Base-by-base conservation (phyloP, 2,329 filamentous ascomycete species). In the Colletotrichum sansevieriae region DNA sequence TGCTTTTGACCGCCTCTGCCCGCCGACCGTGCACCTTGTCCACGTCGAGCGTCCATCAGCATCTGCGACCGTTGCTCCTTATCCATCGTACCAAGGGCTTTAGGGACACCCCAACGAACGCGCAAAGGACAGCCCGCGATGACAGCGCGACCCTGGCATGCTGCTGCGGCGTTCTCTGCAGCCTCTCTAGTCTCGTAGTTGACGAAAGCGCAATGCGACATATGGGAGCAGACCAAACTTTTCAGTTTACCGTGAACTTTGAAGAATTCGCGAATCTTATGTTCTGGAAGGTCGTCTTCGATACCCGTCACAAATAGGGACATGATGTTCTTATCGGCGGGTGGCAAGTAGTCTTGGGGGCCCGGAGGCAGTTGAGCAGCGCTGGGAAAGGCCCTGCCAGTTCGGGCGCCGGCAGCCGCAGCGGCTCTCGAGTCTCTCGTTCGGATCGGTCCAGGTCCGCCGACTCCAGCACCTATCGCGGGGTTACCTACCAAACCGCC, bases 131-230 rank as follows among this genome's bases (percentile, higher is more conserved):
- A 98, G 3, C 96, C 96, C 41, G 94, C 91, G 74, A 99, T 93
- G 7, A 98, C 89, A 0, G 94, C 94, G 70, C 92, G 92, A 6
- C 97, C 96, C 78, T 97, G 92, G 73, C 94, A 95, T 20, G 92
- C 89, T 39, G 89, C 89, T 0, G 96, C 93, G 0, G 97, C 97
- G 67, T 87, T 90, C 81, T 99, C 96, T 0, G 97, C 96, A 1
- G 88, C 91, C 70, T 93, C 90, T 65, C 96, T 88, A 3, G 91
- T 93, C 73, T 94, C 90, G 78, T 94, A 99, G 81, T 99, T 99
- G 81, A 99, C 85, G 77, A 98, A 99, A 1, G 96, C 96, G 78
- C 95, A 98, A 77, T 98, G 96, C 15, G 95, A 95, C 83, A 97
- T 94, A 82, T 99, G 96, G 7, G 95, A 98, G 80, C 96, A 98